These are phyloP conservation scores for Starmerella floris DNA, from an alignment of 805 yeast species.

Conservation along the genomic window DNA sequence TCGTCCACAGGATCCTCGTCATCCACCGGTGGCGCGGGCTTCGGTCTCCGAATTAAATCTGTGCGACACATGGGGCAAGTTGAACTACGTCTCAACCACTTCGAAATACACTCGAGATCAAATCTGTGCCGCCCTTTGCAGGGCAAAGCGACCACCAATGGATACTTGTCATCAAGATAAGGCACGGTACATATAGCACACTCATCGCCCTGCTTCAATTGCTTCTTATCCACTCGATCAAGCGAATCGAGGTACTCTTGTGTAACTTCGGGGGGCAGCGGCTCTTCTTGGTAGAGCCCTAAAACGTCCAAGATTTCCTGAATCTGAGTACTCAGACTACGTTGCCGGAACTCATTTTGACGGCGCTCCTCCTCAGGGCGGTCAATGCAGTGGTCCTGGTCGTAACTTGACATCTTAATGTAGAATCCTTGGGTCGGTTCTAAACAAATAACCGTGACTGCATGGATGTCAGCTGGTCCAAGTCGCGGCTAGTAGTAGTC, in stretches of 20 bases:
- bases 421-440: too few relatives aligned
- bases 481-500: too few relatives aligned
- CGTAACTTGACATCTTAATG: conserved; percentile 9
- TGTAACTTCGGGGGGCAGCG: conserved; percentile 21
- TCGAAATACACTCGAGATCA: conserved; percentile 81
- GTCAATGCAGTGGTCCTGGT: conserved; percentile 12
- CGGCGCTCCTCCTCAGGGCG: conserved; percentile 3
- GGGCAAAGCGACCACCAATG: conserved; percentile 61
- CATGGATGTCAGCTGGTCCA: too few relatives aligned
- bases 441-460: too few relatives aligned
- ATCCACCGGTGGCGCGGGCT: too few relatives aligned
- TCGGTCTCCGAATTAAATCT: too few relatives aligned
- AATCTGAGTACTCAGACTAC: not conserved
- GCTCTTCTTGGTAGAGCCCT: not conserved
- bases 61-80: conserved; percentile 77
- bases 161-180: conserved; percentile 59
- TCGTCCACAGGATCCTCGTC: too few relatives aligned
- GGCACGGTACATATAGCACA: conserved; percentile 78
- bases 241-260: conserved; percentile 62
- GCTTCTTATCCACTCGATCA: conserved; percentile 49
- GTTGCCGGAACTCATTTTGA: conserved; percentile 4
- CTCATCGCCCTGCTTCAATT: conserved; percentile 35
- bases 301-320: not conserved
- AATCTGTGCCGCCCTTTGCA: conserved; percentile 59
- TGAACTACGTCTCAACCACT: conserved; percentile 57